Evolutionary conservation across 345 rosid species (phyloP).

Genomic region (Pseudoturritis turrita): DNA sequence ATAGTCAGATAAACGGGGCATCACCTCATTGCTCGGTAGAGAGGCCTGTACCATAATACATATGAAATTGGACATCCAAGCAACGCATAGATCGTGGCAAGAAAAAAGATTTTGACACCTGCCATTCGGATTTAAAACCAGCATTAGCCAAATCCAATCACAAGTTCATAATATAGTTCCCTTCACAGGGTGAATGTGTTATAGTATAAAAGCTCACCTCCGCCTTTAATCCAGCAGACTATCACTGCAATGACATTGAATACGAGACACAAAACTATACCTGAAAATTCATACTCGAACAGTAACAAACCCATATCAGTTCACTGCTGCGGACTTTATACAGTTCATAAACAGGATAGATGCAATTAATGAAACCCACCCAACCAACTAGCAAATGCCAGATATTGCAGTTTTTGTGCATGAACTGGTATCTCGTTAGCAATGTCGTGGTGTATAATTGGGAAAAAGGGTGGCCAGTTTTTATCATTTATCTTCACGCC

Average conservation of each 20-base stretch:
- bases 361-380: slow-evolving; percentile 37
- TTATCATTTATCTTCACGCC: slow-evolving; percentile 63
- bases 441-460: slow-evolving; percentile 96
- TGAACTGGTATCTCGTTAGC: slow-evolving; percentile 94
- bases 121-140: slow-evolving; percentile 16
- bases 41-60: slow-evolving; percentile 95
- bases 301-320: background rate
- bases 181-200: background rate
- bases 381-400: slow-evolving; percentile 98
- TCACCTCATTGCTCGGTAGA: slow-evolving; percentile 94
- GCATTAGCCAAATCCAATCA: background rate
- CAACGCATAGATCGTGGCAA: slow-evolving; percentile 78
- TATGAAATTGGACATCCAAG: slow-evolving; percentile 87
- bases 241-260: slow-evolving; percentile 79
- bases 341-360: background rate
- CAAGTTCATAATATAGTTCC: background rate
- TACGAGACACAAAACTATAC: slow-evolving; percentile 78
- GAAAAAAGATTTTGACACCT: slow-evolving; percentile 94
- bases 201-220: slow-evolving; percentile 49
- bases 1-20: background rate
- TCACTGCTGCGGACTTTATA: background rate
- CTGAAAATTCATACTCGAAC: slow-evolving; percentile 39
- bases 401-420: slow-evolving; percentile 92
- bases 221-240: slow-evolving; percentile 90
- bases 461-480: slow-evolving; percentile 96